Evolutionary conservation across 164 flowering plant species (phyloP).

Genomic region (Tinospora cordifolia): DNA sequence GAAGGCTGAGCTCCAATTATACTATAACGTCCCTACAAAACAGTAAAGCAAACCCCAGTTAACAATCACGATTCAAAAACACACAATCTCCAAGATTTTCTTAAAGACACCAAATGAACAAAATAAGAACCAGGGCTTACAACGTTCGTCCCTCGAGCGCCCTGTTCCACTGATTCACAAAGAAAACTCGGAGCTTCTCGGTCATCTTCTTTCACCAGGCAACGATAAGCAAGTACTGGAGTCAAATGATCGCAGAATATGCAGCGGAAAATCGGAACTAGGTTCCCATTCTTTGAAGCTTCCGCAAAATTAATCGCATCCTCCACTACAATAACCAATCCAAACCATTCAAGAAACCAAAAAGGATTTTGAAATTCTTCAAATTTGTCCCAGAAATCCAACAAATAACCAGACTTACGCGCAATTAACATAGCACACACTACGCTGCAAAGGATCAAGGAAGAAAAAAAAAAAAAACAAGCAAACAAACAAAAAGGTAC

Average conservation of each 20-base stretch:
- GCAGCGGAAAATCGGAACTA: constrained; percentile 54
- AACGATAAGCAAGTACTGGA: constrained; percentile 80
- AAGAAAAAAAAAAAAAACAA: no score
- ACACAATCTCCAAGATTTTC: no score
- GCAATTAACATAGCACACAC: neutral
- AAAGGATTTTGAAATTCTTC: neutral
- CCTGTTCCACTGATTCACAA: constrained; percentile 78
- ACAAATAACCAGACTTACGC: neutral
- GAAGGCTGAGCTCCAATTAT: constrained; percentile 83
- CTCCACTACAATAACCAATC: neutral
- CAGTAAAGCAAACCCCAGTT: neutral
- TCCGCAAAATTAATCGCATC: constrained; percentile 35
- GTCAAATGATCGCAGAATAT: constrained; percentile 84
- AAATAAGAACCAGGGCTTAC: constrained; percentile 26
- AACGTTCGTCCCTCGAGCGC: constrained; percentile 36
- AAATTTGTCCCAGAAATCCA: neutral
- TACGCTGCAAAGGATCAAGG: neutral
- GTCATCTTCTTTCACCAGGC: constrained; percentile 76
- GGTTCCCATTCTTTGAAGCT: constrained; percentile 55
- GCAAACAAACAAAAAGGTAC: constrained; percentile 5
- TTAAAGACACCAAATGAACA: neutral
- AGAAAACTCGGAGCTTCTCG: constrained; percentile 77
- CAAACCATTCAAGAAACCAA: neutral
- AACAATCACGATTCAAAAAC: neutral
- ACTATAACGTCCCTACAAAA: constrained; percentile 70